Evolutionary conservation across 768 basidiomycete genomes (phyloP).

Genomic region (Favolaschia claudopus): DNA sequence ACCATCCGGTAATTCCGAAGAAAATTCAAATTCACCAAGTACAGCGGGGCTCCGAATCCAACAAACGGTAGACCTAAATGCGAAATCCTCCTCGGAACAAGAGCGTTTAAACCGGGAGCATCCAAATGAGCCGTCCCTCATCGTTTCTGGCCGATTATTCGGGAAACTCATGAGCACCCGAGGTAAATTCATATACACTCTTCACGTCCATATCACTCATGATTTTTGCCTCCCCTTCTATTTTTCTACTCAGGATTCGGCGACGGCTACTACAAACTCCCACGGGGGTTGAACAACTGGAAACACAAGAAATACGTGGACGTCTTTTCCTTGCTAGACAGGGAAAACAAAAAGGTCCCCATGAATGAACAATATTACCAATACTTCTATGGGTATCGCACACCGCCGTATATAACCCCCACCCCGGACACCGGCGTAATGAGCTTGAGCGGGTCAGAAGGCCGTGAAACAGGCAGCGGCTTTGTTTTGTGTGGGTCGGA

Average conservation of each 20-base stretch:
- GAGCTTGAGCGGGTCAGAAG: too few relatives aligned
- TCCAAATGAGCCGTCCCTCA: constrained; percentile 41
- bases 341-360: constrained; percentile 37
- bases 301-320: constrained; percentile 44
- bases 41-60: too few relatives aligned
- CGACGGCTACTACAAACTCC: constrained; percentile 48
- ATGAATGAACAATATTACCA: constrained; percentile 44
- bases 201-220: neutral
- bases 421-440: constrained; percentile 53
- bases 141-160: constrained; percentile 45
- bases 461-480: constrained; percentile 44
- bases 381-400: constrained; percentile 56
- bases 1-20: neutral
- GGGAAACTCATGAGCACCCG: constrained; percentile 48
- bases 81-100: constrained; percentile 39
- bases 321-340: constrained; percentile 41
- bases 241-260: constrained; percentile 43
- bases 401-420: constrained; percentile 65
- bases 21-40: too few relatives aligned
- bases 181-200: constrained; percentile 30
- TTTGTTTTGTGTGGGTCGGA: constrained; percentile 63
- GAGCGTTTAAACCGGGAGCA: constrained; percentile 42
- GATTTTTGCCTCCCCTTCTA: neutral
- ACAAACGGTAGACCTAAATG: constrained; percentile 45
- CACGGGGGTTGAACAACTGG: constrained; percentile 35